Evolutionary conservation across 208 protist species (phyloP).

Genomic region (Spironucleus salmonicida): DNA sequence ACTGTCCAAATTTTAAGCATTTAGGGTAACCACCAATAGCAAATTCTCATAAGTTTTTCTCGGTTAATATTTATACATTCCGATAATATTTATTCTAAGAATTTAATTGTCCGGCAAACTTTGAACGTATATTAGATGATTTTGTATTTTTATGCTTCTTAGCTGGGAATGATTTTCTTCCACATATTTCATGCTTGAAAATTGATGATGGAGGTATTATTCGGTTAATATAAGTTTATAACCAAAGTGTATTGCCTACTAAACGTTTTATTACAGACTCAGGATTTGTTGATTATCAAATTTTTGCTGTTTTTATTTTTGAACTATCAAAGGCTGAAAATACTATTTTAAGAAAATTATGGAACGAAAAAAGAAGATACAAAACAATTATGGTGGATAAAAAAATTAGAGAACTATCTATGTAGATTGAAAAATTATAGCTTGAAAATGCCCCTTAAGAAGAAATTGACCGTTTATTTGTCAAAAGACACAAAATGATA

Average conservation of each 20-base stretch:
- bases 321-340: not conserved
- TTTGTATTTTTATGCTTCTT: conserved; percentile 89
- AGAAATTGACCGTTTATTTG: not conserved
- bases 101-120: conserved; percentile 45
- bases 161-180: conserved; percentile 94
- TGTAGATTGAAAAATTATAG: not conserved
- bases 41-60: conserved; percentile 8
- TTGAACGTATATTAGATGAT: conserved; percentile 84
- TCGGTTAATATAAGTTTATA: conserved; percentile 30
- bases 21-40: not conserved
- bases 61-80: conserved; percentile 27
- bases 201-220: conserved; percentile 63
- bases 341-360: not conserved
- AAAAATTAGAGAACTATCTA: not conserved
- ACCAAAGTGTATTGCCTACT: not conserved
- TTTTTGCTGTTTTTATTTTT: not conserved
- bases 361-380: not conserved
- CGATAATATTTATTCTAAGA: conserved; percentile 36
- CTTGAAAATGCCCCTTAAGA: not conserved
- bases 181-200: conserved; percentile 69
- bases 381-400: no score
- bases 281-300: not conserved
- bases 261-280: not conserved
- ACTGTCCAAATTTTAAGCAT: not conserved
- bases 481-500: not conserved